phyloP scores from a whole-genome alignment of 805 yeast species.

The Candida piceae region DNA sequence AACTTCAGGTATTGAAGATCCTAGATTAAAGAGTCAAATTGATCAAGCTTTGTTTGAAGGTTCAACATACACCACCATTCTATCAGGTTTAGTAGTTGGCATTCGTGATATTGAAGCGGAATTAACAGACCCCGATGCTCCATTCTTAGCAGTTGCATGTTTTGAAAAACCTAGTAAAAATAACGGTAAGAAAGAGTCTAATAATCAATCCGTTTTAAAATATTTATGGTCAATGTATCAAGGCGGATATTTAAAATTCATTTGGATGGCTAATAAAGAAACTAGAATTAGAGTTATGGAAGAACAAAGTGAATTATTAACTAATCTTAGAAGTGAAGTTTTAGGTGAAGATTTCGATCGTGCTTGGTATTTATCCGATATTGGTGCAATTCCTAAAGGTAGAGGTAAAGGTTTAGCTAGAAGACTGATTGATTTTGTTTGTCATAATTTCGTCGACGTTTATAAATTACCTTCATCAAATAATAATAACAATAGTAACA shows the following conservation, averaged over 20 bases:
- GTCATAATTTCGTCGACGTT: constrained; percentile 39
- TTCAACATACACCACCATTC: constrained; percentile 45
- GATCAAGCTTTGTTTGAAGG: constrained; percentile 50
- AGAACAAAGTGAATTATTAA: constrained; percentile 45
- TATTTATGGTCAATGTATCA: constrained; percentile 30
- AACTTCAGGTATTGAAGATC: constrained; percentile 36
- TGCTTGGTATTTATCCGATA: constrained; percentile 55
- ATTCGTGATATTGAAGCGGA: constrained; percentile 46
- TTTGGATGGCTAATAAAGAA: constrained; percentile 33
- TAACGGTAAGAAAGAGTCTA: constrained; percentile 5
- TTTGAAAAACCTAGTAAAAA: constrained; percentile 34
- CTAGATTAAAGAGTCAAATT: constrained; percentile 34
- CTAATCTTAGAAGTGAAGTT: constrained; percentile 38
- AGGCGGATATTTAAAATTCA: constrained; percentile 29
- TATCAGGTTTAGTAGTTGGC: constrained; percentile 46
- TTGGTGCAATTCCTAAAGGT: constrained; percentile 53
- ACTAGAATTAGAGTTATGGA: constrained; percentile 46
- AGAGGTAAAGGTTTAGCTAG: constrained; percentile 57
- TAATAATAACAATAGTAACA: constrained; percentile 12
- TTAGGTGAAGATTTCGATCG: constrained; percentile 35
- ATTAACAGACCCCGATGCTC: constrained; percentile 33
- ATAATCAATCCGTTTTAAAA: constrained; percentile 27
- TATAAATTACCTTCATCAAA: constrained; percentile 15
- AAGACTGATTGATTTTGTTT: constrained; percentile 44
- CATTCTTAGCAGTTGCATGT: constrained; percentile 50